These are phyloP conservation scores for Cyclotella choctawhatcheeana DNA, from an alignment of 108 stramenopile genomes.

Conservation along the genomic window DNA sequence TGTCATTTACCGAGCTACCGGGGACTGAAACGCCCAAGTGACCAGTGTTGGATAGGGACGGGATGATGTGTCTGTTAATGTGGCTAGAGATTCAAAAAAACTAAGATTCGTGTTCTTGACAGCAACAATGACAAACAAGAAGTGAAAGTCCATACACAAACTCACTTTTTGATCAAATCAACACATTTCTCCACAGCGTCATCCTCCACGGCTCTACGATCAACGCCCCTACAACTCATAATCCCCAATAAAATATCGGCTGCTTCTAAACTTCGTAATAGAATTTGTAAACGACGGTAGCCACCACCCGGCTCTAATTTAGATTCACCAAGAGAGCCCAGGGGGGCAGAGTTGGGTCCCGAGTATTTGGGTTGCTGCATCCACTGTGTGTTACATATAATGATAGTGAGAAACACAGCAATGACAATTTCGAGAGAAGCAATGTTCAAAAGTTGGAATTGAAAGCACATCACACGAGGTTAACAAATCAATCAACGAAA, in stretches of 20 bases:
- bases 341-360: constrained; percentile 38
- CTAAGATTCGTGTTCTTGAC: not conserved
- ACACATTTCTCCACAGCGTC: constrained; percentile 85
- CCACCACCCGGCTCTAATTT: constrained; percentile 53
- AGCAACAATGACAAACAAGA: not conserved
- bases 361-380: constrained; percentile 49
- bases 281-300: constrained; percentile 43
- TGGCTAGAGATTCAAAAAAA: constrained; percentile 21
- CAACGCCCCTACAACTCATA: constrained; percentile 77
- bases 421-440: not conserved
- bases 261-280: constrained; percentile 65
- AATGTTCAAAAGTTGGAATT: not conserved
- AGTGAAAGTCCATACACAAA: not conserved
- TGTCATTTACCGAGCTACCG: constrained; percentile 9
- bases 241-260: constrained; percentile 77
- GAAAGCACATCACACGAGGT: not conserved
- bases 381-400: no score
- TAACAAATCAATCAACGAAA: not conserved
- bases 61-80: constrained; percentile 72
- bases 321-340: constrained; percentile 36
- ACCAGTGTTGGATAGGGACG: constrained; percentile 71
- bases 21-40: constrained; percentile 54
- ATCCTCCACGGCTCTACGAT: constrained; percentile 81
- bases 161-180: constrained; percentile 67
- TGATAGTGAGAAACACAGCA: not conserved